These are phyloP conservation scores for Rhodotorula kratochvilovae DNA, from an alignment of 768 basidiomycete species.

Conservation along the genomic window DNA sequence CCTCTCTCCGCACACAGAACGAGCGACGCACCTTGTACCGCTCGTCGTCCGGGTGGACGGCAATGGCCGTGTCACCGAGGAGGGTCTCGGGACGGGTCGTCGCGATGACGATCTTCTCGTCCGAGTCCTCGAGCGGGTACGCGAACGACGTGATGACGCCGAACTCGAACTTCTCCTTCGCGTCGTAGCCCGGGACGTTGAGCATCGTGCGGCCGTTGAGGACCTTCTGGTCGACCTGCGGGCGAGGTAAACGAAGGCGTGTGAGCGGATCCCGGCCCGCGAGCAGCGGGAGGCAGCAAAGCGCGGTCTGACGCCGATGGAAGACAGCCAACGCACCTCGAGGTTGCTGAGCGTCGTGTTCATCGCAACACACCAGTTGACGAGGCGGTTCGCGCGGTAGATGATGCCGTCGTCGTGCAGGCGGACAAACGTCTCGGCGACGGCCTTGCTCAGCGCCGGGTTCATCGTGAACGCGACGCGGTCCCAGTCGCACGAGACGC, in stretches of 20 bases:
- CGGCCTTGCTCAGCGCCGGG: conserved; percentile 77
- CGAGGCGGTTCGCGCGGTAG: conserved; percentile 91
- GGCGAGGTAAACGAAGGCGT: background rate
- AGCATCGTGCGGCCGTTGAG: conserved; percentile 77
- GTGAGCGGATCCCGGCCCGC: background rate
- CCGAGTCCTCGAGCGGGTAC: conserved; percentile 81
- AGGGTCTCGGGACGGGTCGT: conserved; percentile 98
- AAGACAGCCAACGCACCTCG: conserved; percentile 57
- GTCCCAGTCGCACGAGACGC: conserved; percentile 91
- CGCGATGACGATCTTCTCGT: conserved; percentile 86
- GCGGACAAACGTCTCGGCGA: conserved; percentile 82
- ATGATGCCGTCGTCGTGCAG: conserved; percentile 86
- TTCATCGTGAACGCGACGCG: conserved; percentile 94
- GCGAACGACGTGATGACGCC: conserved; percentile 95
- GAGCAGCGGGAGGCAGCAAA: too few species aligned
- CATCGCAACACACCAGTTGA: conserved; percentile 94
- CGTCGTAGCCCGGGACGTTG: conserved; percentile 87
- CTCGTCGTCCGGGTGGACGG: conserved; percentile 87
- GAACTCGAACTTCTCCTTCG: conserved; percentile 94
- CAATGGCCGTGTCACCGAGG: conserved; percentile 95
- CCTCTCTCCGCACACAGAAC: background rate
- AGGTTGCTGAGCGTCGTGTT: conserved; percentile 98
- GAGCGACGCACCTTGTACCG: conserved; percentile 66
- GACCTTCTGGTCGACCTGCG: conserved; percentile 84
- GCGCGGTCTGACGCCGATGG: too few species aligned